Base-by-base conservation (phyloP, 2,329 filamentous ascomycete species). In the Penicillium sp. region DNA sequence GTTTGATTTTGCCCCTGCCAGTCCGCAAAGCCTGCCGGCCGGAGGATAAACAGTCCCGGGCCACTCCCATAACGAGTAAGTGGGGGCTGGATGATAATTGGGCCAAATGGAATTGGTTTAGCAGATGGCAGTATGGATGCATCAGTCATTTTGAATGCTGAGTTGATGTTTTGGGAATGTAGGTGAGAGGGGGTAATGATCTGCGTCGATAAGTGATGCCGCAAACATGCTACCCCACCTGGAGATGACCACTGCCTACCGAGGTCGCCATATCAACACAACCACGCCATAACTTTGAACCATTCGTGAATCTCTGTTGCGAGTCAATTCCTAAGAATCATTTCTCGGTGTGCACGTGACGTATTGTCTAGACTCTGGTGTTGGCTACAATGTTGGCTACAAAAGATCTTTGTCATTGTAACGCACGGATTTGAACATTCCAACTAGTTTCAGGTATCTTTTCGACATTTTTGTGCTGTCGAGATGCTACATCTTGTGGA, bases 31-130 rank as follows among this genome's bases (percentile, higher is more conserved):
- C 45, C 65, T 39, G 68, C 61, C 7, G 80, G 74, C 1, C 78
- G 64, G 4, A 83, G 61, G 13, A 83, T 62, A 7, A 84, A 68
- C 1, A 84, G 63, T 0, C 80, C 80, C 0, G 81, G 81, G 0
- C 82, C 81, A 37, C 67, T 68, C 8, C 80, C 80, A 49, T 75
- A 72, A 31, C 80, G 77, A n/a, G 81, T 81, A 6, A 83, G 74
- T 25, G 81, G 81, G 21, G 76, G 72, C n/a, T 72, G 69, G 0
- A 72, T 39, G 16, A 61, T 37, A 14, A 67, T 31, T 27, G 50
- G 29, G 5, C 50, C 37, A 23, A 64, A 10, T 44, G 54, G 19
- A 35, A 65, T 29, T 13, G 46, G 26, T 4, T 45, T 53, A 13
- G 61, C 61, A 5, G 49, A 62, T 1, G 55, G 53, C 1, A 31